Base-by-base conservation (phyloP, 192 early-diverging fungal genomes). In the Coemansia sp. region DNA sequence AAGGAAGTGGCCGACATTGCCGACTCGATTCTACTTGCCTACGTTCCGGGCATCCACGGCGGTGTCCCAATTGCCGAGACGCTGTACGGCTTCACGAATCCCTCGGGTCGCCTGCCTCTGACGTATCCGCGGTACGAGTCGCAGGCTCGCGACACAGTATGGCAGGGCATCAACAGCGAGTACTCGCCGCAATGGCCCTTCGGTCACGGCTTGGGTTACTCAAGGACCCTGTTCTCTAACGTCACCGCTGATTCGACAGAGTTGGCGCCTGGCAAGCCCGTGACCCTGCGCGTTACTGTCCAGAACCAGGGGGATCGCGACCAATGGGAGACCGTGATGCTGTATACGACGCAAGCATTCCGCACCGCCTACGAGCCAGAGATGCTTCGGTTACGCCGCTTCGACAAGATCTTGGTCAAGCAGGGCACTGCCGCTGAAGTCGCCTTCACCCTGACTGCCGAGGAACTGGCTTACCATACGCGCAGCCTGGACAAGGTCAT, bases 111-210 rank as follows among this genome's bases (percentile, higher is more conserved):
- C 0, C 69, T 83, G 49, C 86, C 88, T 4, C 79, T 85, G 60
- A 85, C 87, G 9, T 89, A 86, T 66, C 88, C 87, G 0, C 71
- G 69, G 13, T 61, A 82, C 70, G 70, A 80, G 32, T 69, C 69
- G 49, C 72, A 85, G 56, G 58, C 73, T 11, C 62, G 50, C 14
- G 66, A 66, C 43, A 75, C 75, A 19, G 66, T 77, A 38, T 84
- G 83, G 83, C 75, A 82, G 52, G 66, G 71, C 17, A 33, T 66
- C 2, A 32, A 49, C 35, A 54, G 62, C 14, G 82, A 85, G 61
- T 87, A 87, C 59, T 65, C 78, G 11, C 87, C 85, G 3, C 65
- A 79, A n/a, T 89, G 75, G 45, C 61, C 86, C 5, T 89, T 89
- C 49, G 79, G 85, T 22, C 74, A 75, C 23, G 87, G 88, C 11